Evolutionary conservation across 2,329 filamentous ascomycete genomes (phyloP), one percentile per base, ranked within the genome.

Genomic region (Lecanosticta acicola): DNA sequence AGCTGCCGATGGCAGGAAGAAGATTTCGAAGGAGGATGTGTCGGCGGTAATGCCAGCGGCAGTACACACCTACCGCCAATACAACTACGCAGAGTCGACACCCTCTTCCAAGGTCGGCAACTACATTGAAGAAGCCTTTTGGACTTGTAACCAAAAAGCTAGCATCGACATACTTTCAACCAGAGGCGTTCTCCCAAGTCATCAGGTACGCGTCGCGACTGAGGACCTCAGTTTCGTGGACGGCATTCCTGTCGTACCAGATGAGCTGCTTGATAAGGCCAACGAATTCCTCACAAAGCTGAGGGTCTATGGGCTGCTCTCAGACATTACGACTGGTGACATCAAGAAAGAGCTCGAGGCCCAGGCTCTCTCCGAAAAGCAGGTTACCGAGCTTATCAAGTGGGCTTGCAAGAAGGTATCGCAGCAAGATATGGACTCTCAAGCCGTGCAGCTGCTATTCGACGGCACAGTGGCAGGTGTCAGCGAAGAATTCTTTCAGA

Each of bases 121-220:
- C 60, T 84, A 87, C 50, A 87, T 98, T 43, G 90, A 96, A 61
- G 87, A 96, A 67, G 87, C 89, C 0, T 98, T 98, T 64, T 98
- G 93, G 93, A 94, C 82, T 29, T 90, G 87, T 52, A 93, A 86
- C 60, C 84, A 81, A 62, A 84, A 84, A 53, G 81, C 87, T 2
- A 84, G 80, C 0, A 88, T 97, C 46, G 90, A 96, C 60, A 78
- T 96, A 4, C 82, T 94, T 54, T 96, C 90, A 1, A 94, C 85
- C 16, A 81, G 84, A 48, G 94, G 94, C 45, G 83, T 98, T 4
- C 74, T 96, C 43, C 80, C 85, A n/a, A 94, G 86, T 29, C 80
- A 85, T 10, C 78, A 85, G 56, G 87, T 96, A 29, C 85, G 93
- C 26, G 78, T 94, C 56, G 85, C 64, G 70, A 84, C 63, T 64